Base-by-base conservation (phyloP, 2,329 filamentous ascomycete species). In the Whalleya microplaca region DNA sequence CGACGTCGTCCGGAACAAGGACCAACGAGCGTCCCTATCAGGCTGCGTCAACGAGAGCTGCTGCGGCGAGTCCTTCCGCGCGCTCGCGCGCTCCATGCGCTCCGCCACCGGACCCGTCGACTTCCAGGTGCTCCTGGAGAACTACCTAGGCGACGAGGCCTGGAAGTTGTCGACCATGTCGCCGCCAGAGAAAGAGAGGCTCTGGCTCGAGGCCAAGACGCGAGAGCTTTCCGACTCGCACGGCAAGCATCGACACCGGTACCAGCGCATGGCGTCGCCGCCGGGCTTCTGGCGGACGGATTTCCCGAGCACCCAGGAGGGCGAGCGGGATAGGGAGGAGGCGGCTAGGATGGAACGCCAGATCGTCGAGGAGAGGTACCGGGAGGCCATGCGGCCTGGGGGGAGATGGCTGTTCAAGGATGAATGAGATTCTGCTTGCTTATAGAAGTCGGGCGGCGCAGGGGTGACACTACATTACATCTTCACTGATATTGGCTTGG, bases 271-370 rank as follows among this genome's bases (percentile, higher is more conserved):
- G 60, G 80, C 77, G 44, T 91, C 89, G 9, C 93, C 95, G 12
- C 91, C 92, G 1, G 93, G 92, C 0, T 98, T 91, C 71, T 99
- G 95, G 95, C 82, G 91, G 51, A 83, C 89, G 1, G 94, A 96
- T 64, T 96, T 99, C 71, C 93, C 94, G 1, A 86, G 78, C 21
- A 97, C 95, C 1, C 95, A 98, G 71, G 91, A 97, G 73, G 75
- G 87, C 23, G 78, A 84, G 64, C 76, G 80, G 50, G 85, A 94
- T 66, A 83, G 83, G 55, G 80, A 82, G 57, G 85, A 87, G 68
- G 89, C 89, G 0, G 80, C 78, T n/a, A 80, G 80, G 64, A 76
- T 84, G 57, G 87, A 90, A 69, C 82, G 80, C 62, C 78, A 84
- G 48, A 81, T 84, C 53, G 80, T 97, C 1, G 82, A 86, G 62